Conservation (phyloP, 2,329 filamentous ascomycete genomes). For the Dryadomyces sulphureus region DNA sequence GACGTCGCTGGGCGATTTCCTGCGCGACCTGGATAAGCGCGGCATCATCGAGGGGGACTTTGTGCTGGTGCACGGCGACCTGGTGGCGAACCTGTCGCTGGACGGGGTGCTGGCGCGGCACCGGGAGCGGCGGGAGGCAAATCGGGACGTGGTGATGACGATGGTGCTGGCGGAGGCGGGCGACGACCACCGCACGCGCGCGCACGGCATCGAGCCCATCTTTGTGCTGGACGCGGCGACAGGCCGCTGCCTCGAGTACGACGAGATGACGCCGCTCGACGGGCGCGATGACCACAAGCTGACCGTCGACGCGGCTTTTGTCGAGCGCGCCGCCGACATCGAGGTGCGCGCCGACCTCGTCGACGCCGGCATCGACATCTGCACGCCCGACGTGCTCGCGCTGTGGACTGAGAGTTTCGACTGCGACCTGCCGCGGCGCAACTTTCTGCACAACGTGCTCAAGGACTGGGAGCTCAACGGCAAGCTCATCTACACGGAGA, state of each 20-base stretch:
- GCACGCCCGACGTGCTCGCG: slow-evolving; percentile 86
- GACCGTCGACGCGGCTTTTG: slow-evolving; percentile 63
- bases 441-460: slow-evolving; percentile 71
- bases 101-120: slow-evolving; percentile 66
- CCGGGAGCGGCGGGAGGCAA: slow-evolving; percentile 61
- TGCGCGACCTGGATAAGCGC: slow-evolving; percentile 82
- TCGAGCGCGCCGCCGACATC: slow-evolving; percentile 53
- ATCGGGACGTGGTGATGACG: slow-evolving; percentile 97
- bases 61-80: slow-evolving; percentile 79
- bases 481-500: slow-evolving; percentile 88
- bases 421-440: slow-evolving; percentile 58
- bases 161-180: slow-evolving; percentile 71
- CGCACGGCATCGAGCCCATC: slow-evolving; percentile 58
- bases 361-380: slow-evolving; percentile 92
- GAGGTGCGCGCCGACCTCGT: slow-evolving; percentile 79
- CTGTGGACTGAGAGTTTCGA: slow-evolving; percentile 95
- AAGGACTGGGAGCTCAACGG: slow-evolving; percentile 97
- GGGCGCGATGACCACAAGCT: slow-evolving; percentile 41
- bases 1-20: slow-evolving; percentile 79
- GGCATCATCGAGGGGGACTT: slow-evolving; percentile 82
- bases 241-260: slow-evolving; percentile 80
- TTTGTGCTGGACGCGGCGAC: slow-evolving; percentile 76
- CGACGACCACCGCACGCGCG: slow-evolving; percentile 64
- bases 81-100: slow-evolving; percentile 81
- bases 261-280: slow-evolving; percentile 65